Percentiles rank a stretch among this genome's conserved stretches.
phyloP scores from a whole-genome alignment of 768 basidiomycete species.

The Lactarius indigo region DNA sequence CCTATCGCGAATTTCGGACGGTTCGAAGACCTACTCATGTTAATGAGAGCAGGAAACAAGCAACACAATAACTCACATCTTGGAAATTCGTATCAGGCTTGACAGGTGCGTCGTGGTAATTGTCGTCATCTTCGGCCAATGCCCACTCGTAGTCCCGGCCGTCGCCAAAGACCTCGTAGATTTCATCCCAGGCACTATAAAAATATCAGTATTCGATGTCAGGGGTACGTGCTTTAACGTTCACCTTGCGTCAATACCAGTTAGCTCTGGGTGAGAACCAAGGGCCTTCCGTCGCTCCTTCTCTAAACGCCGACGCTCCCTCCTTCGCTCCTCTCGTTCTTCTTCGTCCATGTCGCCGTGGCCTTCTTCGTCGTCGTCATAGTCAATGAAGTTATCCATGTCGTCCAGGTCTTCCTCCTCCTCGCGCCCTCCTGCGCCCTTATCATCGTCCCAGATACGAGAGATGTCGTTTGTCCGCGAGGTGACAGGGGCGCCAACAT shows the following conservation, averaged over 20 bases:
- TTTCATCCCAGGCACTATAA: slow-evolving; percentile 87
- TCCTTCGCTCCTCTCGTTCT: slow-evolving; percentile 69
- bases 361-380: slow-evolving; percentile 59
- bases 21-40: slow-evolving; percentile 83
- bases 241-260: slow-evolving; percentile 81
- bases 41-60: slow-evolving; percentile 9
- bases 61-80: slow-evolving; percentile 53
- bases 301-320: slow-evolving; percentile 63
- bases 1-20: slow-evolving; percentile 87
- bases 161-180: slow-evolving; percentile 94
- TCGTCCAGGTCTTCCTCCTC: slow-evolving; percentile 71
- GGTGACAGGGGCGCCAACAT: slow-evolving; percentile 48
- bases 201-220: neutral
- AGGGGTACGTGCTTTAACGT: slow-evolving; percentile 32
- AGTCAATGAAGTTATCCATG: slow-evolving; percentile 74
- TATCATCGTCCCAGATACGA: slow-evolving; percentile 83
- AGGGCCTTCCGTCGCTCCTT: slow-evolving; percentile 63
- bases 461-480: slow-evolving; percentile 58
- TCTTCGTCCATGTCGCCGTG: slow-evolving; percentile 67
- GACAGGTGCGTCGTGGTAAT: slow-evolving; percentile 45
- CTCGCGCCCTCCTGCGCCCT: slow-evolving; percentile 41
- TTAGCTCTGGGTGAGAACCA: slow-evolving; percentile 64
- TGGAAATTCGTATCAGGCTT: slow-evolving; percentile 80
- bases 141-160: slow-evolving; percentile 98
- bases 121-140: slow-evolving; percentile 72